These are phyloP conservation scores for Nemania diffusa DNA, from an alignment of 2,329 filamentous ascomycete genomes.

Conservation along the genomic window DNA sequence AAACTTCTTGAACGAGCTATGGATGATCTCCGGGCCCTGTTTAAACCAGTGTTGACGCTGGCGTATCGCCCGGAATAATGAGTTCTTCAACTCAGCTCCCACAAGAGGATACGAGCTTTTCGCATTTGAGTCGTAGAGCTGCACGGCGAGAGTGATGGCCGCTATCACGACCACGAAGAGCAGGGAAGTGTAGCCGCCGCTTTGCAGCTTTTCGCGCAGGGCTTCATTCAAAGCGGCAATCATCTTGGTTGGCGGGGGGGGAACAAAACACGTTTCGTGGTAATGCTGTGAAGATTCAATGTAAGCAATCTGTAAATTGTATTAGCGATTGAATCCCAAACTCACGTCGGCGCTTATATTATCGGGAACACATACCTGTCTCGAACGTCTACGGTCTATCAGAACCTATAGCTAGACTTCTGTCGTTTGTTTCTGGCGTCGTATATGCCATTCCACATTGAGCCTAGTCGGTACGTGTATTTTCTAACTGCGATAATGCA, in stretches of 20 bases:
- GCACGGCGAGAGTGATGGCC: background rate
- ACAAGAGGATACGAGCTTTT: slow-evolving; percentile 6
- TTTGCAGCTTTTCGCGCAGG: background rate
- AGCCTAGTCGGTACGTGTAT: too few species aligned
- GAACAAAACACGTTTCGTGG: too few species aligned
- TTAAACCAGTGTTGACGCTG: slow-evolving; percentile 21
- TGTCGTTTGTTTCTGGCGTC: too few species aligned
- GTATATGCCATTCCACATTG: too few species aligned
- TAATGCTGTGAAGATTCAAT: too few species aligned
- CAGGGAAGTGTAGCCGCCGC: background rate
- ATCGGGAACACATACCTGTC: too few species aligned
- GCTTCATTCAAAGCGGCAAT: background rate
- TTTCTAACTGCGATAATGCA: too few species aligned
- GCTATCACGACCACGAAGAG: background rate
- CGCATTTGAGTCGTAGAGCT: slow-evolving; percentile 6
- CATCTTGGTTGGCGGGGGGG: background rate
- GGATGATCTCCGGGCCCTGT: slow-evolving; percentile 14
- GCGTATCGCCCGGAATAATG: background rate
- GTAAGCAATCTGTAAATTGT: too few species aligned
- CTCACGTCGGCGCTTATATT: too few species aligned
- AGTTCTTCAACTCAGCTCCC: background rate
- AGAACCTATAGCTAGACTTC: too few species aligned
- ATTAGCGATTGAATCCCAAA: too few species aligned
- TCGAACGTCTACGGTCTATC: too few species aligned
- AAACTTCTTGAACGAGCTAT: slow-evolving; percentile 20